Conservation (phyloP, 1,139 yeast species). For the Kluyveromyces sp. region DNA sequence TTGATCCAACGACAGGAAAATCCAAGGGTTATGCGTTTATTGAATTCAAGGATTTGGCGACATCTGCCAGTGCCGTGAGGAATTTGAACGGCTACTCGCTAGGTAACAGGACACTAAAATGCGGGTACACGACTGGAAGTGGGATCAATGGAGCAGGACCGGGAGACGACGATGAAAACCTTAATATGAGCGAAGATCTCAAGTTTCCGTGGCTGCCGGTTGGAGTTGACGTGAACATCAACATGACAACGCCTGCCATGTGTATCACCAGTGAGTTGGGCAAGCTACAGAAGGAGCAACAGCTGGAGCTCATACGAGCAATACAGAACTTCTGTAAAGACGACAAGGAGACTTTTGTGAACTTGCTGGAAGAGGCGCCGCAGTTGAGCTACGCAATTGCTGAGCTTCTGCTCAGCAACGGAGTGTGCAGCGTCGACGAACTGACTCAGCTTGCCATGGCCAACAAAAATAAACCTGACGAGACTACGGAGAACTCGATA, state of each 20-base stretch:
- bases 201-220: conserved; percentile 39
- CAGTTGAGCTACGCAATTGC: conserved; percentile 78
- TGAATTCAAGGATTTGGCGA: conserved; percentile 66
- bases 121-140: conserved; percentile 50
- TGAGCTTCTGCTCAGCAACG: conserved; percentile 57
- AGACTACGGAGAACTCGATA: conserved; percentile 10
- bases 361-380: conserved; percentile 62
- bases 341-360: conserved; percentile 57
- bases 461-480: conserved; percentile 14
- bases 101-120: conserved; percentile 65
- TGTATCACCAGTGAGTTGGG: conserved; percentile 51
- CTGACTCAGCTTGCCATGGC: conserved; percentile 29
- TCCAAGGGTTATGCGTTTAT: conserved; percentile 89
- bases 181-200: conserved; percentile 11
- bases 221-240: conserved; percentile 51
- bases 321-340: conserved; percentile 57
- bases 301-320: conserved; percentile 40
- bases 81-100: conserved; percentile 75
- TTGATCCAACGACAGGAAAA: conserved; percentile 84
- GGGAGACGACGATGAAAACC: conserved; percentile 11
- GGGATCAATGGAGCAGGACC: conserved; percentile 17
- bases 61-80: conserved; percentile 87
- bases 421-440: conserved; percentile 30
- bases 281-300: conserved; percentile 36
- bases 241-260: conserved; percentile 53